A percentile compares a stretch with the other conserved stretches of the same genome.
Evolutionary conservation across 495 filamentous ascomycete genomes (phyloP).

Genomic region (Collariella sp.): DNA sequence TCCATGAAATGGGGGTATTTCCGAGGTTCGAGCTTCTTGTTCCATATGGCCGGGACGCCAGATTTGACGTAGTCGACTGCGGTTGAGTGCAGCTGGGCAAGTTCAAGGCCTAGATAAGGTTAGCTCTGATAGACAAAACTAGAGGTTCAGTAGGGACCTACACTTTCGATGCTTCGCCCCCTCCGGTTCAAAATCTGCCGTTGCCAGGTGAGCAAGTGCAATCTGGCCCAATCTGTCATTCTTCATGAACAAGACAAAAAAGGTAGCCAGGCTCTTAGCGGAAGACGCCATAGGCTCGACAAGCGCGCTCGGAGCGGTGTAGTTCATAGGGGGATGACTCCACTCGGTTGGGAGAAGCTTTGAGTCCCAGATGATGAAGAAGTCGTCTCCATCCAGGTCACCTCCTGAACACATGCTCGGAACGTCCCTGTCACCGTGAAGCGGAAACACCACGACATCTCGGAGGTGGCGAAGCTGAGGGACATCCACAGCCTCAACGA

Average conservation of each 20-base stretch:
- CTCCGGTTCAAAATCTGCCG: constrained; percentile 52
- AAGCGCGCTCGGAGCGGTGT: constrained; percentile 44
- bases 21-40: constrained; percentile 46
- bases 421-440: constrained; percentile 73
- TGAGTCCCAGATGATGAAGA: constrained; percentile 84
- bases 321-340: constrained; percentile 70
- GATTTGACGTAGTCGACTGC: constrained; percentile 93
- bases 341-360: constrained; percentile 61
- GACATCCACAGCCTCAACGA: constrained; percentile 75
- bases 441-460: constrained; percentile 81
- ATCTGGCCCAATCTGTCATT: constrained; percentile 74
- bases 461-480: constrained; percentile 63
- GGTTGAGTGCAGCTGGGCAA: constrained; percentile 77
- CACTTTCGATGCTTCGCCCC: constrained; percentile 66
- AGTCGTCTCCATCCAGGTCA: constrained; percentile 95
- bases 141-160: neutral
- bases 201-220: constrained; percentile 75
- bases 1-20: constrained; percentile 91
- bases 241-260: constrained; percentile 93
- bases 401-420: constrained; percentile 94
- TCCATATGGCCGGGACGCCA: constrained; percentile 65
- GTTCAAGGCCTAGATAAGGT: constrained; percentile 44
- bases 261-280: constrained; percentile 61
- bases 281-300: constrained; percentile 50
- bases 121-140: no score